phyloP scores from a whole-genome alignment of 108 stramenopile species.

The Ochromonas danica region DNA sequence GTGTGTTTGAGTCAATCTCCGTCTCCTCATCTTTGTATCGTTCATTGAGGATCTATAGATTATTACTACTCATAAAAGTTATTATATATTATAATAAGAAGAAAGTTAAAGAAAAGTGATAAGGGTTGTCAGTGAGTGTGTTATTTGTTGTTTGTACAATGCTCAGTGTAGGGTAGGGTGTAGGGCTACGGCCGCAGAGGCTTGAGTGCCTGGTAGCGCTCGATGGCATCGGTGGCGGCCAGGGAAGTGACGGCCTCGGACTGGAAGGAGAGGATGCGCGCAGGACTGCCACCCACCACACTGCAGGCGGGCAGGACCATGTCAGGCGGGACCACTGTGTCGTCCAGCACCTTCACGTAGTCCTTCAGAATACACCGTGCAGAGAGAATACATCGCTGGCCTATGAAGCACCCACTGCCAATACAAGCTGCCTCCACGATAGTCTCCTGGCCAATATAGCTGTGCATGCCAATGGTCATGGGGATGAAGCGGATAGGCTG shows the following conservation, averaged over 20 bases:
- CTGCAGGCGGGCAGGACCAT: slow-evolving; percentile 25
- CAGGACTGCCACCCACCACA: slow-evolving; percentile 10
- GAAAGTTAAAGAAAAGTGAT: too few relatives aligned
- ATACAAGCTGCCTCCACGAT: slow-evolving; percentile 2
- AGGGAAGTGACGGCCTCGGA: background rate
- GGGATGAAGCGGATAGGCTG: background rate
- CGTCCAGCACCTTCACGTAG: slow-evolving; percentile 3
- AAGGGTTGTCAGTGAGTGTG: too few relatives aligned
- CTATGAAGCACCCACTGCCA: slow-evolving; percentile 22
- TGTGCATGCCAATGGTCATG: slow-evolving; percentile 23
- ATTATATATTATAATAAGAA: too few relatives aligned
- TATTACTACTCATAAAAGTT: too few relatives aligned
- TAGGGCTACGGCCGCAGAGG: too few relatives aligned
- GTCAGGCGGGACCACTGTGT: slow-evolving; percentile 19
- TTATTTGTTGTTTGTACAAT: too few relatives aligned
- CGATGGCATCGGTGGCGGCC: background rate
- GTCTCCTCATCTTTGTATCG: too few relatives aligned
- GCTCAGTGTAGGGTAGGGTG: too few relatives aligned
- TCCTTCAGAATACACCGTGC: slow-evolving; percentile 26
- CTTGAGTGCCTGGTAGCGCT: slow-evolving; percentile 2
- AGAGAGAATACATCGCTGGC: background rate
- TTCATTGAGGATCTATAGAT: too few relatives aligned
- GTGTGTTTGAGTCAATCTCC: too few relatives aligned
- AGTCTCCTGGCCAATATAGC: slow-evolving; percentile 2
- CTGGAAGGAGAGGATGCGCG: background rate